Conservation (phyloP, 148 eudicot genomes). For the Vaccinium vitisidaea region DNA sequence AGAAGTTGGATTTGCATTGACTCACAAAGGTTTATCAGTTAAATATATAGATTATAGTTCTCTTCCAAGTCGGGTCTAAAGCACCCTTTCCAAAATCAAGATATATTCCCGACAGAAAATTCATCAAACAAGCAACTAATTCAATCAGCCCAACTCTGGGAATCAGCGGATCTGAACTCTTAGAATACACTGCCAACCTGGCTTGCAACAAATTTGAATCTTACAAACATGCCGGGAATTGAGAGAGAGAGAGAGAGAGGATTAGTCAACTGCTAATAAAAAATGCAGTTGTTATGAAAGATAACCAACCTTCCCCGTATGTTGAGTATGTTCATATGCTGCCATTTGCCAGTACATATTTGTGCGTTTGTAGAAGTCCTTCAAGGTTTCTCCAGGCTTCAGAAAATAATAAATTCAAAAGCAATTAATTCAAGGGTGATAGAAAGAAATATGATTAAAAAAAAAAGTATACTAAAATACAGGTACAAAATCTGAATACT, state of each 20-base stretch:
- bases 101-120: background rate
- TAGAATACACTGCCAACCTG: background rate
- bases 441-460: background rate
- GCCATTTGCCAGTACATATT: constrained; percentile 99
- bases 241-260: constrained; percentile 3
- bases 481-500: constrained; percentile 1
- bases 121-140: constrained; percentile 9
- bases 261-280: background rate
- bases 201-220: background rate
- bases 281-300: background rate
- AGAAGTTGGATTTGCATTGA: background rate
- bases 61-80: background rate
- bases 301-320: constrained; percentile 87
- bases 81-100: background rate
- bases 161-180: background rate
- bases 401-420: constrained; percentile 16
- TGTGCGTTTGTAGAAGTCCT: constrained; percentile 91
- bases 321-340: constrained; percentile 96
- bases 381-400: constrained; percentile 93
- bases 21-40: background rate
- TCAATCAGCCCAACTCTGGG: background rate
- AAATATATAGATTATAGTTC: background rate
- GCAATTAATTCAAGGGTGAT: constrained; percentile 13
- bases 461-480: background rate
- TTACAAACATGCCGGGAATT: background rate